phyloP scores from a whole-genome alignment of 1,284 basidiomycete species.

The Hemileia vastatrix region DNA sequence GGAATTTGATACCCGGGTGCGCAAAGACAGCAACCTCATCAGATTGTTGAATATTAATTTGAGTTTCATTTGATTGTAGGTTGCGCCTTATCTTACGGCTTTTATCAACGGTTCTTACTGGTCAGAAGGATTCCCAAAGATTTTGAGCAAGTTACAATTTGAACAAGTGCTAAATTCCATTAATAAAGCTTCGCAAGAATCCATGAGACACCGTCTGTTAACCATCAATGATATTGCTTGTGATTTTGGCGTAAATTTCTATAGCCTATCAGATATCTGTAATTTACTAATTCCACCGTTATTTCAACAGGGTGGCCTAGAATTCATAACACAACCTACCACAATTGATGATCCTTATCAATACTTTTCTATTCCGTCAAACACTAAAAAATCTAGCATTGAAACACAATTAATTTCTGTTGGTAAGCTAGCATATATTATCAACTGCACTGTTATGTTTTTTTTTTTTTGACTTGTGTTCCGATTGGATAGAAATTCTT shows the following conservation, averaged over 20 bases:
- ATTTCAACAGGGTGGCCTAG: conserved; percentile 59
- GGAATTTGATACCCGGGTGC: conserved; percentile 59
- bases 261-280: conserved; percentile 3
- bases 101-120: conserved; percentile 78
- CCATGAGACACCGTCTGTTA: conserved; percentile 50
- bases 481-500: conserved; percentile 67
- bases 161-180: conserved; percentile 52
- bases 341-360: conserved; percentile 62
- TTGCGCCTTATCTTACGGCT: conserved; percentile 71
- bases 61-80: conserved; percentile 45
- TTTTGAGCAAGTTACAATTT: conserved; percentile 63
- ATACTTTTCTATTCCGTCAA: conserved; percentile 46
- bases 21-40: not conserved
- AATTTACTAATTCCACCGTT: conserved; percentile 2
- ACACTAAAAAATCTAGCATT: conserved; percentile 1
- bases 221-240: conserved; percentile 78
- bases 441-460: conserved; percentile 35
- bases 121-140: conserved; percentile 62
- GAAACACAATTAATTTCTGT: conserved; percentile 43
- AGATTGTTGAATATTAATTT: conserved; percentile 18
- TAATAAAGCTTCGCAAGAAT: conserved; percentile 49
- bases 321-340: conserved; percentile 64
- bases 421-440: conserved; percentile 38
- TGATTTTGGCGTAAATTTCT: conserved; percentile 56
- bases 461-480: not conserved